These are phyloP conservation scores for Colletotrichum phormii DNA, from an alignment of 2,329 filamentous ascomycete species.

Conservation along the genomic window DNA sequence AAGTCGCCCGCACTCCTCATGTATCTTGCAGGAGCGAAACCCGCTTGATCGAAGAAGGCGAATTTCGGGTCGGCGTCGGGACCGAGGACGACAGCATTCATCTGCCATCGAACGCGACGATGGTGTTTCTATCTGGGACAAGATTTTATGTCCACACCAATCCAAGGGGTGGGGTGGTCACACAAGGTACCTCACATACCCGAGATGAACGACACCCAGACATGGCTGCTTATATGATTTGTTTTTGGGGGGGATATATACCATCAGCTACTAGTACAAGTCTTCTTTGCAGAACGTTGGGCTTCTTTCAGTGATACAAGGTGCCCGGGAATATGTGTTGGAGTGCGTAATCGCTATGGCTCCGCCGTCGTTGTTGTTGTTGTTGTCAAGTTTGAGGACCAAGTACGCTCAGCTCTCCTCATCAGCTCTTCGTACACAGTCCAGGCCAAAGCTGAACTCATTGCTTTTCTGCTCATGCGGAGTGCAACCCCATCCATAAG, in stretches of 20 bases:
- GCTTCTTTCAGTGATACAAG: conserved; percentile 6
- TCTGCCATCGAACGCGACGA: not conserved
- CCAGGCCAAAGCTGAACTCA: conserved; percentile 97
- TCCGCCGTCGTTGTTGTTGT: conserved; percentile 8
- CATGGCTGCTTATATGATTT: not conserved
- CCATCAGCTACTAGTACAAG: not conserved
- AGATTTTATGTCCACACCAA: not conserved
- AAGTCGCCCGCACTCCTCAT: conserved; percentile 68
- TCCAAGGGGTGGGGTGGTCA: too few relatives aligned
- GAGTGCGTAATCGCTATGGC: conserved; percentile 16
- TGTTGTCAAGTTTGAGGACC: conserved; percentile 18
- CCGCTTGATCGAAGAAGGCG: conserved; percentile 44
- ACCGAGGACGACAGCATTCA: not conserved
- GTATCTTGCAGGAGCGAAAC: conserved; percentile 66
- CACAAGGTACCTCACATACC: not conserved
- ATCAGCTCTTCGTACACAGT: conserved; percentile 96
- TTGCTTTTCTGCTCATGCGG: conserved; percentile 88
- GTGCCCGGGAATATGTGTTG: not conserved
- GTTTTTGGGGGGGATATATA: not conserved
- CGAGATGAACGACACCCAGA: not conserved
- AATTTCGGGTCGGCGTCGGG: not conserved
- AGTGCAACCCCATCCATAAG: conserved; percentile 89
- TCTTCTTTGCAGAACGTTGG: not conserved
- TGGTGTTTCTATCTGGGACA: not conserved
- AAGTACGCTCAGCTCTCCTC: conserved; percentile 68